Conservation (phyloP, 192 early-diverging fungal genomes). For the Coemansia sp. region DNA sequence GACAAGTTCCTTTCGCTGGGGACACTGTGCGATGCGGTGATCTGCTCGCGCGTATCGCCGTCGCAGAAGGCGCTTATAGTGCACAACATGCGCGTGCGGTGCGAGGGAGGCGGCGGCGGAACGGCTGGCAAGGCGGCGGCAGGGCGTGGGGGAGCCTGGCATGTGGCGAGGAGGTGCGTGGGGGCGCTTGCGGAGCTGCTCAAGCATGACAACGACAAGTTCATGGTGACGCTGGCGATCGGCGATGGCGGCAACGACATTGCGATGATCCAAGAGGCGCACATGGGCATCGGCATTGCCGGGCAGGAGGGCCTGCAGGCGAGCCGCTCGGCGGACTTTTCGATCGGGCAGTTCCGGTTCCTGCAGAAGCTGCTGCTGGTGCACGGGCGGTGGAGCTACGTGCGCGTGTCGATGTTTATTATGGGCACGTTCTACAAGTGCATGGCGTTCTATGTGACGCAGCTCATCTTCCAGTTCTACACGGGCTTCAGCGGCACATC, state of each 20-base stretch:
- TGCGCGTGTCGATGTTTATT: constrained; percentile 76
- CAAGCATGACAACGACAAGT: constrained; percentile 46
- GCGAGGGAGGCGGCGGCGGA: constrained; percentile 31
- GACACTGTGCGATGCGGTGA: constrained; percentile 74
- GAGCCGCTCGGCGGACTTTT: constrained; percentile 84
- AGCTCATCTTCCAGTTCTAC: constrained; percentile 76
- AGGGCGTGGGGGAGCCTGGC: neutral
- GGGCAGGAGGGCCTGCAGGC: constrained; percentile 89
- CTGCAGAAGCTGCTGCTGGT: constrained; percentile 79
- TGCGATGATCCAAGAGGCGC: constrained; percentile 93
- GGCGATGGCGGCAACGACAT: constrained; percentile 96
- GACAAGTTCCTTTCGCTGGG: constrained; percentile 74
- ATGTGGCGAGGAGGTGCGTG: neutral
- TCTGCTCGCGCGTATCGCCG: constrained; percentile 91
- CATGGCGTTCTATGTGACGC: constrained; percentile 76
- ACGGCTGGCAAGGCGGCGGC: neutral
- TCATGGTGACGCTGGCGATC: constrained; percentile 72
- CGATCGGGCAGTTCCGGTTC: constrained; percentile 89
- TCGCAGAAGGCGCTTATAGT: constrained; percentile 90
- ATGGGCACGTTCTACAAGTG: constrained; percentile 91
- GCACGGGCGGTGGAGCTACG: constrained; percentile 88
- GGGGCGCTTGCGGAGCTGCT: constrained; percentile 11
- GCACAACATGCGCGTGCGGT: constrained; percentile 62
- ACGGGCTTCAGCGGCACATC: constrained; percentile 76
- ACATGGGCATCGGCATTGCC: constrained; percentile 91